These are phyloP conservation scores for Yamadazyma olivae DNA, from an alignment of 805 yeast genomes.

Conservation along the genomic window DNA sequence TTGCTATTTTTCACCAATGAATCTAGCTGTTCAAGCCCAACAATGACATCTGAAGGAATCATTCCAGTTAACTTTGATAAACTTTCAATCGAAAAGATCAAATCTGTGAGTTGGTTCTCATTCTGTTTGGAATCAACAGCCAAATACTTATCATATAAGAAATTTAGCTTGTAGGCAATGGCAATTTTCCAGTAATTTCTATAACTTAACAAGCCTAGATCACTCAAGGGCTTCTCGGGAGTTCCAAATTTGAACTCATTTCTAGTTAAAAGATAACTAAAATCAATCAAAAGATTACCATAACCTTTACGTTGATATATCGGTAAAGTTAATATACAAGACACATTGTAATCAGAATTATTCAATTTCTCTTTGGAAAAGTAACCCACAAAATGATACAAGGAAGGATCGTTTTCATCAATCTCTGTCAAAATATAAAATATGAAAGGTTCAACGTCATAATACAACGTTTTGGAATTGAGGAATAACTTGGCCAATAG, in stretches of 20 bases:
- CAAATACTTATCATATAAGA: slow-evolving; percentile 19
- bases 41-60: slow-evolving; percentile 81
- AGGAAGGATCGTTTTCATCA: slow-evolving; percentile 38
- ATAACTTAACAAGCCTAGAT: slow-evolving; percentile 81
- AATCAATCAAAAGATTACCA: slow-evolving; percentile 84
- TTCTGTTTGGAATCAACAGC: not conserved
- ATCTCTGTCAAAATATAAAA: slow-evolving; percentile 81
- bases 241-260: slow-evolving; percentile 81
- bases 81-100: slow-evolving; percentile 49
- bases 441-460: slow-evolving; percentile 93
- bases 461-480: slow-evolving; percentile 87
- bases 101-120: slow-evolving; percentile 16
- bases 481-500: slow-evolving; percentile 83
- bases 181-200: slow-evolving; percentile 81
- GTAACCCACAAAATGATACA: slow-evolving; percentile 85
- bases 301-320: slow-evolving; percentile 84
- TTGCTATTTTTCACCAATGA: slow-evolving; percentile 50
- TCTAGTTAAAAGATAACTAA: slow-evolving; percentile 76
- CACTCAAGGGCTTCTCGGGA: slow-evolving; percentile 93
- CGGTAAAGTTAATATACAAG: slow-evolving; percentile 90
- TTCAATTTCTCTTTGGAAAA: slow-evolving; percentile 85
- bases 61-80: slow-evolving; percentile 76
- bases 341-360: slow-evolving; percentile 74
- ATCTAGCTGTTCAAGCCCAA: slow-evolving; percentile 76
- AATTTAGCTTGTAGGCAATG: slow-evolving; percentile 47